Evolutionary conservation across 1,284 basidiomycete genomes (phyloP).

Genomic region (Leccinum griseonigrum): DNA sequence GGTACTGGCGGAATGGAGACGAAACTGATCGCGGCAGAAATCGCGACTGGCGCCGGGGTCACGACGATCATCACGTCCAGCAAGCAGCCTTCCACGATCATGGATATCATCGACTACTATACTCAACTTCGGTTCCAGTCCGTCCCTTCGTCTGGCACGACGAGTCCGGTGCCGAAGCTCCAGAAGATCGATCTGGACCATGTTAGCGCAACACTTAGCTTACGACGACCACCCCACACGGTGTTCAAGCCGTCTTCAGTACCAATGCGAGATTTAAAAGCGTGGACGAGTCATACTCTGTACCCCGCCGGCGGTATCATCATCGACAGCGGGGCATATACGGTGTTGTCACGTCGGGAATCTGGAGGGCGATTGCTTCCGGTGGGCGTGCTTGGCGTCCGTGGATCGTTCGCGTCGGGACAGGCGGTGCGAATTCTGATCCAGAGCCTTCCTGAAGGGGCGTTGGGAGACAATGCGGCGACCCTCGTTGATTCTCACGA

Average conservation of each 20-base stretch:
- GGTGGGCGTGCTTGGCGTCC: constrained; percentile 85
- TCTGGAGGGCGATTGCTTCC: constrained; percentile 89
- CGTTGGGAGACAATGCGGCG: constrained; percentile 23
- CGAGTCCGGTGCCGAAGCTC: constrained; percentile 36
- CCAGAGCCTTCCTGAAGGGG: constrained; percentile 35
- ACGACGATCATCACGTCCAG: constrained; percentile 90
- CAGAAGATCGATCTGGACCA: constrained; percentile 28
- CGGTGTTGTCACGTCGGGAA: constrained; percentile 80
- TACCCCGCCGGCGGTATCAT: constrained; percentile 85
- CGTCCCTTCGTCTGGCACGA: constrained; percentile 37
- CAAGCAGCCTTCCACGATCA: constrained; percentile 75
- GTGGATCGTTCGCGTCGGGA: constrained; percentile 89
- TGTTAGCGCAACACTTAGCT: constrained; percentile 21
- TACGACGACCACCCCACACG: constrained; percentile 75
- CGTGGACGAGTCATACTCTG: constrained; percentile 94
- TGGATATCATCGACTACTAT: constrained; percentile 81
- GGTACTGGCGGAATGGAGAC: constrained; percentile 99
- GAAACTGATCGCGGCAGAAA: constrained; percentile 97
- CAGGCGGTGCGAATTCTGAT: constrained; percentile 91
- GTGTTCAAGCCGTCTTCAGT: constrained; percentile 76
- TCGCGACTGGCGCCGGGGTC: constrained; percentile 95
- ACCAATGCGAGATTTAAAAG: constrained; percentile 88
- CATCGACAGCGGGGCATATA: constrained; percentile 87
- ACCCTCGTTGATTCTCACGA: constrained; percentile 13
- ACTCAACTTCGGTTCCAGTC: constrained; percentile 38